Evolutionary conservation across 768 basidiomycete species (phyloP).

Genomic region (Suillus discolor): DNA sequence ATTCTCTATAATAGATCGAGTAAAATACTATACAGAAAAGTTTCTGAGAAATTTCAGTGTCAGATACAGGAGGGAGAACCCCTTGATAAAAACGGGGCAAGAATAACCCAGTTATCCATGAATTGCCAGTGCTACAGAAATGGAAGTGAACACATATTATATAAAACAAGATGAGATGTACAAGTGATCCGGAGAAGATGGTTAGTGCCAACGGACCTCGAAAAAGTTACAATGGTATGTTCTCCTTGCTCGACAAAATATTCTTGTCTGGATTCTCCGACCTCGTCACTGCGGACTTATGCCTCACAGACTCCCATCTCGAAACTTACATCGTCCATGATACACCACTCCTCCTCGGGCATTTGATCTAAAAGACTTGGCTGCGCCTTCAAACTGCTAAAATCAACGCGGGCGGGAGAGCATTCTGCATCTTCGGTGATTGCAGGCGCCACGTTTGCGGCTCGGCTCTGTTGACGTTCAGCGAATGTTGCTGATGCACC

Average conservation of each 20-base stretch:
- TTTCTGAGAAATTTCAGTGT: neutral
- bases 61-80: neutral
- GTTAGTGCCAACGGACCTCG: neutral
- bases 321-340: constrained; percentile 54
- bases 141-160: neutral
- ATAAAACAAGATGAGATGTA: neutral
- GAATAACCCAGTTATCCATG: neutral
- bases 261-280: constrained; percentile 33
- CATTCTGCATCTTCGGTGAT: constrained; percentile 39
- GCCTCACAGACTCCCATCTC: constrained; percentile 39
- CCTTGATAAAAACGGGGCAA: neutral
- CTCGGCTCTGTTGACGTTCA: constrained; percentile 44
- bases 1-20: neutral
- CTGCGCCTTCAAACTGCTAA: constrained; percentile 35
- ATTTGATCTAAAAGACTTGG: constrained; percentile 61
- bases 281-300: constrained; percentile 31
- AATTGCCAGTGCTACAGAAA: neutral
- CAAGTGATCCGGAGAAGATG: neutral
- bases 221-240: constrained; percentile 18
- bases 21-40: neutral
- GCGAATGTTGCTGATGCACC: constrained; percentile 53
- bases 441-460: constrained; percentile 25
- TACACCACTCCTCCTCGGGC: constrained; percentile 56
- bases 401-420: constrained; percentile 56
- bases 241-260: constrained; percentile 30